Conservation (phyloP, 306 rosid species). For the Lagenaria siceraria region DNA sequence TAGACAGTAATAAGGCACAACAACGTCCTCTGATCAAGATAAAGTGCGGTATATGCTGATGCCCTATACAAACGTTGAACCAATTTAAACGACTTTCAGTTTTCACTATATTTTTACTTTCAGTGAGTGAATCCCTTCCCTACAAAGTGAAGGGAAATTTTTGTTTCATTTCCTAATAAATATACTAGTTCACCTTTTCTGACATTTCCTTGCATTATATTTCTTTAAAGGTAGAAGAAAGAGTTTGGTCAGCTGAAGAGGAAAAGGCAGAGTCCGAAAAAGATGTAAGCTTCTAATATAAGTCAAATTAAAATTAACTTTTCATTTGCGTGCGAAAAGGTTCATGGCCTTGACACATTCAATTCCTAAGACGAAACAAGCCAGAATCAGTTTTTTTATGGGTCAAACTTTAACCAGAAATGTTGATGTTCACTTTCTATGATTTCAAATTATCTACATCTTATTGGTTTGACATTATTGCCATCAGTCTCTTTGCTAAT, state of each 20-base stretch:
- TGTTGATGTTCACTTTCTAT: neutral
- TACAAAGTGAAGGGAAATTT: neutral
- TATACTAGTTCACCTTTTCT: neutral
- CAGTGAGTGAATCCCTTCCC: neutral
- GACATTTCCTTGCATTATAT: neutral
- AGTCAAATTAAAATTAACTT: neutral
- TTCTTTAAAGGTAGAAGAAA: conserved; percentile 18
- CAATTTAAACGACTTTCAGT: neutral
- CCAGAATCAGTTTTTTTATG: neutral
- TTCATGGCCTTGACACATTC: neutral
- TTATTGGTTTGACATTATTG: neutral
- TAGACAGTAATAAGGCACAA: neutral
- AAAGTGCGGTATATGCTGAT: neutral
- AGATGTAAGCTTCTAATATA: conserved; percentile 16
- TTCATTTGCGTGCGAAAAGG: neutral
- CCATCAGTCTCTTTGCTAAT: neutral
- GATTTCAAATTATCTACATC: neutral
- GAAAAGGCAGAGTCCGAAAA: conserved; percentile 16
- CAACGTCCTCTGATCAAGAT: neutral
- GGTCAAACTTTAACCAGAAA: neutral
- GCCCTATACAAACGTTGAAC: neutral
- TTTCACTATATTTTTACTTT: neutral
- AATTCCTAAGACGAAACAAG: neutral
- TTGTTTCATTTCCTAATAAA: neutral
- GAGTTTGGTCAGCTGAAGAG: conserved; percentile 16